Base-by-base conservation (phyloP, 768 basidiomycete species). In the Rubroboletus pulcherrimus region DNA sequence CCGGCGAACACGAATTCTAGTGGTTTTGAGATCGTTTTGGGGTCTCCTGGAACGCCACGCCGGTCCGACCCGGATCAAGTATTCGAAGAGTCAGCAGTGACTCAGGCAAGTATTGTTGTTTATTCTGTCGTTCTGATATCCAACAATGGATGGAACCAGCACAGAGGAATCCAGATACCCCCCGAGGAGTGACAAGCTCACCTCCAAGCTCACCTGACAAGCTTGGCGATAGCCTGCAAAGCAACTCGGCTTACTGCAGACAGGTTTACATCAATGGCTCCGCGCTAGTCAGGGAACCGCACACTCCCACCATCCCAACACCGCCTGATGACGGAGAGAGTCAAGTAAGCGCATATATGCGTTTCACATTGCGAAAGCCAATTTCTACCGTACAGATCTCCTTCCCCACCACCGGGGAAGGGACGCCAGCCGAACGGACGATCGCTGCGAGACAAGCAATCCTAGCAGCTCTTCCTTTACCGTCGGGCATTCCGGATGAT, bases 401-500 rank as follows among this genome's bases (percentile, higher is more conserved):
- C 15, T 19, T 30, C 15, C 21, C n/a, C 7, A 15, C 38, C 19
- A 31, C 42, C 11, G 50, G 53, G 29, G 37, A 51, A 11, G 50
- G 14, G 7, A 55, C 55, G 24, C 49, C 57, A 24, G 69, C 71
- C 0, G 68, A 76, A 44, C 78, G 77, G 31, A 74, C 78, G 51
- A 78, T 82, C 55, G 74, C 77, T 42, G 77, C 79, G 4, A 74
- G 89, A 68, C 80, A 84, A 58, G 71, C 78, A 6, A 68, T 83
- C 14, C 72, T 91, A 6, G 80, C 82, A 1, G 61, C 72, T 3
- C 79, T 91, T 39, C 87, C 87, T 9, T 71, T 91, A 6, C 89
- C 89, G 7, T 64, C 72, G 2, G 80, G 80, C 49, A 78, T 83
- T 38, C 87, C 88, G 0, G 81, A 83, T 37, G 85, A 86, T 49